Percentiles rank a stretch among this genome's conserved stretches.
Evolutionary conservation across 176 grass and related monocot species (phyloP).

Genomic region (Elymus sibiricus): DNA sequence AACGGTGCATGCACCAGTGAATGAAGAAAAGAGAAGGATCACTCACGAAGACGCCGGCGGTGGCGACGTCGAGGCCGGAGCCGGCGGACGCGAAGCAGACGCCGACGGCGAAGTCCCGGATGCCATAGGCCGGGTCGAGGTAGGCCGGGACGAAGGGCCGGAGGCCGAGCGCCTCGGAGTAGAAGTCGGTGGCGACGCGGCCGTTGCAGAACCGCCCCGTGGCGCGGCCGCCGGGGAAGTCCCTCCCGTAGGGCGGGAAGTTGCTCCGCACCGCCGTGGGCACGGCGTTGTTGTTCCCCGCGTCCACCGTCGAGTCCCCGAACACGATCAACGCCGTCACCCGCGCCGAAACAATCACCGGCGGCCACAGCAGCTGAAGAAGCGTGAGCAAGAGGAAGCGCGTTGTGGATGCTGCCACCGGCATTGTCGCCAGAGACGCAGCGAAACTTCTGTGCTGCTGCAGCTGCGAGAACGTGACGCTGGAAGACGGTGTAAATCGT

Average conservation of each 20-base stretch:
- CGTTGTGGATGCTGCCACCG: background rate
- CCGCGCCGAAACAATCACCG: background rate
- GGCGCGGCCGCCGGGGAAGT: slow-evolving; percentile 50
- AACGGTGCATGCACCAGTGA: background rate
- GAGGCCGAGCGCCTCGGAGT: slow-evolving; percentile 55
- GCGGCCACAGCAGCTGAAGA: background rate
- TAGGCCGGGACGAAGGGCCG: slow-evolving; percentile 53
- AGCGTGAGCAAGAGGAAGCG: background rate
- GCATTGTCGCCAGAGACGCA: background rate
- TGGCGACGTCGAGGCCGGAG: slow-evolving; percentile 55
- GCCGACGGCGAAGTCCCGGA: slow-evolving; percentile 51
- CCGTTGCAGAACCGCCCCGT: slow-evolving; percentile 81
- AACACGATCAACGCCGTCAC: slow-evolving; percentile 61
- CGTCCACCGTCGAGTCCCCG: slow-evolving; percentile 66
- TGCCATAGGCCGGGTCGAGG: slow-evolving; percentile 47
- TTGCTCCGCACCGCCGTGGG: slow-evolving; percentile 42
- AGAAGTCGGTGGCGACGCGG: slow-evolving; percentile 63
- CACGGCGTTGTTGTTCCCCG: slow-evolving; percentile 64
- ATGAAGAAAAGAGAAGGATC: background rate
- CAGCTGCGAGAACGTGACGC: background rate
- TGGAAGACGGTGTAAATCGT: background rate
- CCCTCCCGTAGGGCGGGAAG: slow-evolving; percentile 61
- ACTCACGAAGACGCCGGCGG: slow-evolving; percentile 56
- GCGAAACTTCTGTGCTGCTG: background rate
- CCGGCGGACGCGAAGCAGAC: slow-evolving; percentile 78